phyloP scores from a whole-genome alignment of 805 yeast species.

The Lipomyces kockii region DNA sequence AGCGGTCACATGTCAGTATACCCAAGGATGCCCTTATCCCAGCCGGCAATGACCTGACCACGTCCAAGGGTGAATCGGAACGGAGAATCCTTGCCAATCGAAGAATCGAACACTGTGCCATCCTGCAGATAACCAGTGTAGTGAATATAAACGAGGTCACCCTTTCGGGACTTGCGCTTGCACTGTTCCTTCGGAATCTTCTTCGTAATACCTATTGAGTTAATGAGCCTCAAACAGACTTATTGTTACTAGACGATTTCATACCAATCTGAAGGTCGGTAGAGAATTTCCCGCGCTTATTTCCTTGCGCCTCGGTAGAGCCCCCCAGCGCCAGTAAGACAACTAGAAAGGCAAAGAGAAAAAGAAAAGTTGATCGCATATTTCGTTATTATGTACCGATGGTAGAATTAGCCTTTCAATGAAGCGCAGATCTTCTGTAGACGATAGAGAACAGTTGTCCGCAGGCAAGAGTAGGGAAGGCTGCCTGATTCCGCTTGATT shows the following conservation, averaged over 20 bases:
- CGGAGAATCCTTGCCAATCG: slow-evolving; percentile 67
- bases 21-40: slow-evolving; percentile 83
- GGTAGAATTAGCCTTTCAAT: neutral
- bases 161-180: slow-evolving; percentile 57
- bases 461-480: too few relatives aligned
- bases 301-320: neutral
- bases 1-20: slow-evolving; percentile 26
- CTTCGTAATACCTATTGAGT: slow-evolving; percentile 18
- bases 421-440: too few relatives aligned
- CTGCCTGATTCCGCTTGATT: too few relatives aligned
- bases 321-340: neutral
- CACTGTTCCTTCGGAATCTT: slow-evolving; percentile 30
- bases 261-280: slow-evolving; percentile 23
- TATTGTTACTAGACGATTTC: neutral
- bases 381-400: neutral
- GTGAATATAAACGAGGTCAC: slow-evolving; percentile 76
- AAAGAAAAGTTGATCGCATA: neutral
- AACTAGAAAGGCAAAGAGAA: slow-evolving; percentile 1
- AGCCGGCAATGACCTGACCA: slow-evolving; percentile 83
- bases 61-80: slow-evolving; percentile 72
- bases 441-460: too few relatives aligned
- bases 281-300: neutral
- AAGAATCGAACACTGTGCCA: slow-evolving; percentile 77
- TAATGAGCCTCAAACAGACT: neutral
- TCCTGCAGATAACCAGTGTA: slow-evolving; percentile 72